These are phyloP conservation scores for Caryopteris hybrid DNA, from an alignment of 305 asterid species.

Conservation along the genomic window DNA sequence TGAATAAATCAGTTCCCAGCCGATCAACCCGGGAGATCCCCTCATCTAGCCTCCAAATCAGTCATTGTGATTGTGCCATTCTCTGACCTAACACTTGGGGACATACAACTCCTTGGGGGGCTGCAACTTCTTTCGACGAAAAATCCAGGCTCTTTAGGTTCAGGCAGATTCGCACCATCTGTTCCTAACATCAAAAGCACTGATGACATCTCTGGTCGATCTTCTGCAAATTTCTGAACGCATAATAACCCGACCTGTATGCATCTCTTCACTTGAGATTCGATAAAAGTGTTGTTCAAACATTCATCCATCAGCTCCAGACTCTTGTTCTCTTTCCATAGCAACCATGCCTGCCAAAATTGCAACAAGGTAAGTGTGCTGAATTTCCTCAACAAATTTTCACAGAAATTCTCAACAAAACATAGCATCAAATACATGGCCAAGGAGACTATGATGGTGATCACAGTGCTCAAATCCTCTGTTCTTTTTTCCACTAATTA, in stretches of 20 bases:
- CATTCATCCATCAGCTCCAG: slow-evolving; percentile 24
- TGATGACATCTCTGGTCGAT: too few relatives aligned
- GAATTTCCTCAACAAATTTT: too few relatives aligned
- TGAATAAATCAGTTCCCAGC: too few relatives aligned
- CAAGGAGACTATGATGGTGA: slow-evolving; percentile 24
- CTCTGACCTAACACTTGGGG: background rate
- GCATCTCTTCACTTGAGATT: too few relatives aligned
- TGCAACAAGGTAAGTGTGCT: background rate
- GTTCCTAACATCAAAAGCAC: slow-evolving; percentile 29
- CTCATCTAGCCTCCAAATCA: slow-evolving; percentile 22
- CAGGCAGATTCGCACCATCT: slow-evolving; percentile 23
- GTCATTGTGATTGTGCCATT: slow-evolving; percentile 3
- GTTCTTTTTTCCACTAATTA: slow-evolving; percentile 28
- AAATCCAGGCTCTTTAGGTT: slow-evolving; percentile 31
- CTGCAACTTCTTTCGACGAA: slow-evolving; percentile 6
- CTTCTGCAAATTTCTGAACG: too few relatives aligned
- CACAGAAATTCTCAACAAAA: background rate
- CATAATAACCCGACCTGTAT: too few relatives aligned
- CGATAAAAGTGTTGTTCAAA: slow-evolving; percentile 3
- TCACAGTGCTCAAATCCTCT: slow-evolving; percentile 15
- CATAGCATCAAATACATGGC: slow-evolving; percentile 19
- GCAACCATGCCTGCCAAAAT: slow-evolving; percentile 18
- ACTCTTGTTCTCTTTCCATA: slow-evolving; percentile 23
- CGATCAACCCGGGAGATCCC: too few relatives aligned
- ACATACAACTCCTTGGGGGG: background rate